Percentiles rank a stretch among this genome's conserved stretches.
These are phyloP conservation scores for Borealophlyctis nickersoniae DNA, from an alignment of 192 early-diverging fungal species.

Conservation along the genomic window DNA sequence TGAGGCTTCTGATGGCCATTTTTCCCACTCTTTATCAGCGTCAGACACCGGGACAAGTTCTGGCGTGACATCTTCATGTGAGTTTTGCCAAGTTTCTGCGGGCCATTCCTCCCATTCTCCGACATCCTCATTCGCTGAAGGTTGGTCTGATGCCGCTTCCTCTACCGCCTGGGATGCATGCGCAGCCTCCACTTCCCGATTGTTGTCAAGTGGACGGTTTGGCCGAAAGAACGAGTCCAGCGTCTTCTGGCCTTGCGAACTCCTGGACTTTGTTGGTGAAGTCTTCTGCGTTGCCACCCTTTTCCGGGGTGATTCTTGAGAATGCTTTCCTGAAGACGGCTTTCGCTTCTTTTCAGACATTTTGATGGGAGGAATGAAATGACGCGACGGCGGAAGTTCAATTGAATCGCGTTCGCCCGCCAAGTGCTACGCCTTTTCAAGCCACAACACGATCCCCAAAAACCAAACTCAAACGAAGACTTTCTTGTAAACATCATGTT, in stretches of 20 bases:
- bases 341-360: too few species aligned
- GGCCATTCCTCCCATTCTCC: constrained; percentile 18
- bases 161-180: background rate
- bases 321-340: too few species aligned
- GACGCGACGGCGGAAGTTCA: too few species aligned
- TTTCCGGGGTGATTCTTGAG: background rate
- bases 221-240: background rate
- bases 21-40: background rate
- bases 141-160: background rate
- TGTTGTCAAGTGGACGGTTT: too few species aligned
- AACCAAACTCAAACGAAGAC: too few species aligned
- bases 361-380: too few species aligned
- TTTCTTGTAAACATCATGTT: too few species aligned
- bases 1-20: background rate
- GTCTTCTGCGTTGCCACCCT: background rate
- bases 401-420: too few species aligned
- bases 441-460: too few species aligned
- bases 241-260: background rate
- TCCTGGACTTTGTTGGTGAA: background rate
- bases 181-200: too few species aligned
- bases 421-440: too few species aligned
- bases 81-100: background rate
- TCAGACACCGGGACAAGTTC: background rate
- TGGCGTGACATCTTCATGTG: background rate
- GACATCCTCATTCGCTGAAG: background rate